Evolutionary conservation across 2,329 filamentous ascomycete genomes (phyloP).

Genomic region (Fusarium caatingaense): DNA sequence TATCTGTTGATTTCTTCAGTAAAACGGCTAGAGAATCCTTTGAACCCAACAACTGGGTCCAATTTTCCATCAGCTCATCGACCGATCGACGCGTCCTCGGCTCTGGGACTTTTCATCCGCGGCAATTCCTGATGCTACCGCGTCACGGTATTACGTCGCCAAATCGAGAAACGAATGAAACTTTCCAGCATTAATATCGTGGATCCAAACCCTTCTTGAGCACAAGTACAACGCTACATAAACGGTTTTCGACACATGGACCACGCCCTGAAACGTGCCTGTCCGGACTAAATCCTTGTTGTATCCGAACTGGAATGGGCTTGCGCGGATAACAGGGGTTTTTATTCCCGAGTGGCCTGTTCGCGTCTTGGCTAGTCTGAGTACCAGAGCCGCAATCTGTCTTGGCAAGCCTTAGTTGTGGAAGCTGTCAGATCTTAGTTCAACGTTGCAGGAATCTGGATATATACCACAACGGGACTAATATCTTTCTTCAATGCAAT

Average conservation of each 20-base stretch:
- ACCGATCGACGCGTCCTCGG: not conserved
- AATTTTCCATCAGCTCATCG: not conserved
- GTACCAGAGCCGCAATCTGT: constrained; percentile 4
- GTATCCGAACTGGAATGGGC: not conserved
- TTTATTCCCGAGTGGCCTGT: constrained; percentile 2
- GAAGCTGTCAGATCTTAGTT: not conserved
- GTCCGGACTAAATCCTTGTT: not conserved
- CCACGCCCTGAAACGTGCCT: constrained; percentile 15
- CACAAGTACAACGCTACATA: not conserved
- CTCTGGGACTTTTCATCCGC: not conserved
- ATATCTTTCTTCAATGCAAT: not conserved
- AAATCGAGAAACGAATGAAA: constrained; percentile 1
- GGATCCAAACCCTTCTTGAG: not conserved
- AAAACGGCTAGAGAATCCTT: not conserved
- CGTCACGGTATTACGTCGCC: not conserved
- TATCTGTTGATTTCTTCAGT: not conserved
- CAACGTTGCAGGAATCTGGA: not conserved
- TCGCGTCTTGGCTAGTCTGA: not conserved
- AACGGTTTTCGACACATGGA: not conserved
- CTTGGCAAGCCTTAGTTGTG: constrained; percentile 3
- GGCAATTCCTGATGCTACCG: not conserved
- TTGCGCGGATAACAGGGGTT: constrained; percentile 1
- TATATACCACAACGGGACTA: not conserved
- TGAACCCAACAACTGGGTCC: not conserved
- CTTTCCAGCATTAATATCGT: not conserved